These are phyloP conservation scores for Cyclanthera cordifolia DNA, from an alignment of 306 rosid genomes.

Conservation along the genomic window DNA sequence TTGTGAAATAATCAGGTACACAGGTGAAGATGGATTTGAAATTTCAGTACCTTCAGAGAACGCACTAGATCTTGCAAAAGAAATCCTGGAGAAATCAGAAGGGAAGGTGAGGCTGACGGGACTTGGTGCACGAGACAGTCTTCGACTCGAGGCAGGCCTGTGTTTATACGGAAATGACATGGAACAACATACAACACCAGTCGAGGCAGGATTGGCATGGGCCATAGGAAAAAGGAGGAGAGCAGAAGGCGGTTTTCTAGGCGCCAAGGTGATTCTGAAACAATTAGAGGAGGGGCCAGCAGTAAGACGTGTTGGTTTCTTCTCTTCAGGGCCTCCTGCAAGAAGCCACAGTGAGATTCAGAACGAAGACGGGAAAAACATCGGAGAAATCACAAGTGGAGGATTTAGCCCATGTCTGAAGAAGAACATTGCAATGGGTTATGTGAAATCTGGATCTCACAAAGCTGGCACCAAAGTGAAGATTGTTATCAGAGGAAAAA, in stretches of 20 bases:
- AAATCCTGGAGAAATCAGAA: conserved; percentile 85
- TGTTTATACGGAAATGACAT: conserved; percentile 88
- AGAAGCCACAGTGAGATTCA: conserved; percentile 94
- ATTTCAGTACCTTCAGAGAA: conserved; percentile 87
- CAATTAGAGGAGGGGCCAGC: conserved; percentile 68
- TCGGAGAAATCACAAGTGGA: conserved; percentile 94
- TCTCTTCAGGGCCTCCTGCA: conserved; percentile 90
- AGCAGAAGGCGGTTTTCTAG: conserved; percentile 96
- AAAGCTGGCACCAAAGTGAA: conserved; percentile 87
- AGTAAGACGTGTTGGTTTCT: conserved; percentile 77
- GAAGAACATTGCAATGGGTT: conserved; percentile 96
- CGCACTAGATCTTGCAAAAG: conserved; percentile 83
- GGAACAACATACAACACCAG: conserved; percentile 84
- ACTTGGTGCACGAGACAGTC: conserved; percentile 91
- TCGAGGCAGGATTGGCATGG: conserved; percentile 97
- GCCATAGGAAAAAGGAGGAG: conserved; percentile 93
- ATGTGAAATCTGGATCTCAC: conserved; percentile 93
- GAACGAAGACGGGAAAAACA: conserved; percentile 59
- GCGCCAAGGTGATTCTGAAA: conserved; percentile 76
- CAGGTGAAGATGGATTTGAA: conserved; percentile 99
- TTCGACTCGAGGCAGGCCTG: conserved; percentile 87
- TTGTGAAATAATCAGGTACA: conserved; percentile 52
- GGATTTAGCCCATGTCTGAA: conserved; percentile 96
- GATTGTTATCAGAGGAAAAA: conserved; percentile 73
- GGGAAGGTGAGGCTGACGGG: conserved; percentile 88